A percentile compares a stretch with the other conserved stretches of the same genome.
Evolutionary conservation across 805 yeast genomes (phyloP).

Genomic region (Wickerhamiella lipophila): DNA sequence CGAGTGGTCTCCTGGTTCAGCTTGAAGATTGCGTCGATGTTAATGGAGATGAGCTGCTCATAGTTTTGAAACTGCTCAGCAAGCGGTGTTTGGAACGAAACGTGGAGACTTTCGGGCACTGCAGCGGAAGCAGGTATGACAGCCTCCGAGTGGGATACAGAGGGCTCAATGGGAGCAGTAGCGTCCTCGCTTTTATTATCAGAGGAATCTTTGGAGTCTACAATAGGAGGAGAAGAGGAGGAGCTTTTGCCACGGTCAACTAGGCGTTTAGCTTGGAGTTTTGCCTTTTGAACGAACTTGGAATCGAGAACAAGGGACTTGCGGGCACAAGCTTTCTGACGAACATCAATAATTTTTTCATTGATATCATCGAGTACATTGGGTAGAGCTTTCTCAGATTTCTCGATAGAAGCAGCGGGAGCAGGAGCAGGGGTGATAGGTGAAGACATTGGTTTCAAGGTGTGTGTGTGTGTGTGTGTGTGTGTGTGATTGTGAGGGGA

Average conservation of each 20-base stretch:
- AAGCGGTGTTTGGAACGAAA: conserved; percentile 3
- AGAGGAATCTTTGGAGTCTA: neutral
- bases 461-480: too few relatives aligned
- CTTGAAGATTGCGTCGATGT: conserved; percentile 2
- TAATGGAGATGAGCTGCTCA: conserved; percentile 1
- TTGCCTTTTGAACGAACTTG: neutral
- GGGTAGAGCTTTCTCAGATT: conserved; percentile 1
- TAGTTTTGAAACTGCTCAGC: neutral
- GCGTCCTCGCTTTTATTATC: neutral
- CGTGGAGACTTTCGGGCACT: neutral
- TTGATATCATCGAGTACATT: neutral
- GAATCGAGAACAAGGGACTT: neutral
- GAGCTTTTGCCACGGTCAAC: neutral
- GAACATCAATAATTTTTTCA: neutral
- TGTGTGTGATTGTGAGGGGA: neutral
- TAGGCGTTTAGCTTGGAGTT: conserved; percentile 1
- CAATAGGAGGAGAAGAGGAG: neutral
- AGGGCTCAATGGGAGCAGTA: neutral
- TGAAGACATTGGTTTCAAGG: neutral
- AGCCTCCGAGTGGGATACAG: neutral
- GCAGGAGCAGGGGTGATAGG: neutral
- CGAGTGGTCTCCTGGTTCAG: neutral
- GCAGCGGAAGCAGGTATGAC: neutral
- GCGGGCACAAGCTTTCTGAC: conserved; percentile 3
- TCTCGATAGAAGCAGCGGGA: conserved; percentile 2